phyloP scores from a whole-genome alignment of 306 rosid genomes.

The Sesbania bispinosa region DNA sequence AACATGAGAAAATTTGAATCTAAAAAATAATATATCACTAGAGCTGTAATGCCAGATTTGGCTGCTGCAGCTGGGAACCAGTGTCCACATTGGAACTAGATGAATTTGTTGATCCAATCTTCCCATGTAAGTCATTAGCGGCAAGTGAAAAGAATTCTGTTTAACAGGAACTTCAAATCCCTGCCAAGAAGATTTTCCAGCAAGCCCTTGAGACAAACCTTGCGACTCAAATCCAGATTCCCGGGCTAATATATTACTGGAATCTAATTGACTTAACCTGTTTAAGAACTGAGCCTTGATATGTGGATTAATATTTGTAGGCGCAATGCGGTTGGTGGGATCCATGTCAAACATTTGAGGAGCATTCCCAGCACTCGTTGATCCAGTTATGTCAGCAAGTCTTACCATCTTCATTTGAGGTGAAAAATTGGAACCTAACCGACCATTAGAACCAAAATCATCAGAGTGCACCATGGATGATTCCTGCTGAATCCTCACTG shows the following conservation, averaged over 20 bases:
- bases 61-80: conserved; percentile 54
- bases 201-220: conserved; percentile 35
- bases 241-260: conserved; percentile 31
- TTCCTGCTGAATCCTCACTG: conserved; percentile 45
- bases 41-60: conserved; percentile 87
- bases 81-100: conserved; percentile 48
- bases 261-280: conserved; percentile 36
- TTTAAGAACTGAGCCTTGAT: conserved; percentile 34
- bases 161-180: conserved; percentile 38
- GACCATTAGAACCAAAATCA: conserved; percentile 34
- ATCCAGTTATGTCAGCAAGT: conserved; percentile 48
- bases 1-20: conserved; percentile 9
- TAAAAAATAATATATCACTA: conserved; percentile 37
- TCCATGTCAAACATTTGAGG: conserved; percentile 38
- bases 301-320: conserved; percentile 25
- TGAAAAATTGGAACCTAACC: conserved; percentile 31
- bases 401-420: conserved; percentile 57
- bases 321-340: conserved; percentile 19
- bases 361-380: conserved; percentile 28
- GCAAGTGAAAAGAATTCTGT: conserved; percentile 45
- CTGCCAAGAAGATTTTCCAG: conserved; percentile 49
- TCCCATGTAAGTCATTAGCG: conserved; percentile 42
- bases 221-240: conserved; percentile 35
- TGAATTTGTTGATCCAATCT: conserved; percentile 37
- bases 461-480: conserved; percentile 28